Base-by-base conservation (phyloP, 208 protist species). In the Novymonas esmeraldas region DNA sequence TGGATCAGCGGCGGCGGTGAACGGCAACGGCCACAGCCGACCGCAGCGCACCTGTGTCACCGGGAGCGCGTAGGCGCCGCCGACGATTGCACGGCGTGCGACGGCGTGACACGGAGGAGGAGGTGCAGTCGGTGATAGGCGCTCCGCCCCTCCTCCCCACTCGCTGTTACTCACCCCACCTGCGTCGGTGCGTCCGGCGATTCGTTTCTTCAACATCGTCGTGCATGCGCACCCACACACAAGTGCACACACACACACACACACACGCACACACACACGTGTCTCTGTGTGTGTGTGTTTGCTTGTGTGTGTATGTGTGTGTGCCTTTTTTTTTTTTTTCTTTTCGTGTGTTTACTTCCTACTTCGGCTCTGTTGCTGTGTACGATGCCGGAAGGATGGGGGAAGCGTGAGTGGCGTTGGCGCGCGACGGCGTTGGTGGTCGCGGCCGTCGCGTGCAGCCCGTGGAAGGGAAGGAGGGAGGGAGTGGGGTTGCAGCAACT, bases 241-340 rank as follows among this genome's bases (percentile, higher is more conserved):
- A 28, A 31, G 10, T 16, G 24, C 48, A 33, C n/a, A 33, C 13
- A 9, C 48, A 52, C 26, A 7, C 11, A 31, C 24, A 16, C 48
- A 20, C 42, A 4, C 42, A 11, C 7, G 41, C 41, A 46, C 16
- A 46, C 16, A n/a, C 41, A 46, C 16, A 22, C 41, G 0, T 45
- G 14, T 45, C 41, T 22, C 42, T 46, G 6, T 57, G 16, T 41
- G 6, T 41, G 18, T 3, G 6, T 26, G 11, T 61, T 29, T 60
- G n/a, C n/a, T 3, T 45, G 24, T 50, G 26, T 28, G 6, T 44
- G 16, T 38, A 31, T 66, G 31, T 66, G 49, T 66, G 45, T 57
- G 61, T 57, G 61, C 33, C 13, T 57, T n/a, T n/a, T n/a, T n/a
- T n/a, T 10, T 50, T 18, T 31, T 24, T 52, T 2, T 29, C 42